These are phyloP conservation scores for Aspergillus amoenus DNA, from an alignment of 2,329 filamentous ascomycete genomes.

Conservation along the genomic window DNA sequence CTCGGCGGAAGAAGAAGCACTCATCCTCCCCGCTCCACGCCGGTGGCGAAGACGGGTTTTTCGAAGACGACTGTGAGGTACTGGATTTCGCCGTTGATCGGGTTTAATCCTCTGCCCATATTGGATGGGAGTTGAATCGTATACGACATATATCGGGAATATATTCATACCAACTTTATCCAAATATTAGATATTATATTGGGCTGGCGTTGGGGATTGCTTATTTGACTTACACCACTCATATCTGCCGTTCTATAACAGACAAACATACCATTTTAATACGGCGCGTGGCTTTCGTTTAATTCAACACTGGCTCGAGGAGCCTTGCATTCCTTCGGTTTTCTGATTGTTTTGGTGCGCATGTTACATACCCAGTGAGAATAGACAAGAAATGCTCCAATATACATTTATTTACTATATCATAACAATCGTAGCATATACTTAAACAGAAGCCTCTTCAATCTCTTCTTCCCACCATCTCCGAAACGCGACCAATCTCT, in stretches of 20 bases:
- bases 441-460: constrained; percentile 1
- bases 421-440: not conserved
- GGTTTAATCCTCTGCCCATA: constrained; percentile 37
- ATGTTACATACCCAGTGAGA: constrained; percentile 6
- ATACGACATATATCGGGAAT: constrained; percentile 8
- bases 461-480: constrained; percentile 57
- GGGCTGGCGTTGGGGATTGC: constrained; percentile 18
- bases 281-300: not conserved
- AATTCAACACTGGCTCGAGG: constrained; percentile 5
- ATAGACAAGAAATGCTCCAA: not conserved
- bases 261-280: constrained; percentile 1
- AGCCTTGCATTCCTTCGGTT: not conserved
- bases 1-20: constrained; percentile 63
- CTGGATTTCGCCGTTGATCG: constrained; percentile 74
- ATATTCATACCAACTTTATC: constrained; percentile 14
- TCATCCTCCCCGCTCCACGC: constrained; percentile 31
- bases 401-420: not conserved
- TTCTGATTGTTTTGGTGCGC: not conserved
- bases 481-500: constrained; percentile 50
- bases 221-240: constrained; percentile 6
- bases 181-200: constrained; percentile 23
- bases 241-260: not conserved
- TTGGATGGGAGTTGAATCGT: not conserved
- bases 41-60: constrained; percentile 68
- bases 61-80: constrained; percentile 90